Evolutionary conservation across 1,284 basidiomycete genomes (phyloP).

Genomic region (Abortiporus biennis): DNA sequence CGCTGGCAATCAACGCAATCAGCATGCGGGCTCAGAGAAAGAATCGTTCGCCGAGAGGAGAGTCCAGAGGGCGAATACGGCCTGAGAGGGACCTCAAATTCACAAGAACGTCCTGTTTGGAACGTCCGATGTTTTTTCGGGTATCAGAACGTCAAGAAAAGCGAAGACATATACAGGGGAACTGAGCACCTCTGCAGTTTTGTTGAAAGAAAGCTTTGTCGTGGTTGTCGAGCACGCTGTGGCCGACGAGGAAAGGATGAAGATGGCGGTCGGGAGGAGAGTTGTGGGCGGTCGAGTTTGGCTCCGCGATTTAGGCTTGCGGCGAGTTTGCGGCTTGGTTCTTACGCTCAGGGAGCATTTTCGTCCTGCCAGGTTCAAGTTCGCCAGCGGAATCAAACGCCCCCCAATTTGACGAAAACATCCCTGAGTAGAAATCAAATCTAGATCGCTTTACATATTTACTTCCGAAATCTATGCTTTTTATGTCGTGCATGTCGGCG

Average conservation of each 20-base stretch:
- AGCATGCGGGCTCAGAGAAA: slow-evolving; percentile 6
- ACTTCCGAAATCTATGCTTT: no score
- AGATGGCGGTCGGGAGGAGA: slow-evolving; percentile 6
- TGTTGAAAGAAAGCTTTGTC: background rate
- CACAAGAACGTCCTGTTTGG: background rate
- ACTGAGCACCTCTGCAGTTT: background rate
- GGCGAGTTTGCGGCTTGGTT: no score
- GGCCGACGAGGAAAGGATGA: slow-evolving; percentile 14
- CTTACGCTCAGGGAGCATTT: no score
- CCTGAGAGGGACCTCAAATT: background rate
- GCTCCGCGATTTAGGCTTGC: no score
- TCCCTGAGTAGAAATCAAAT: no score
- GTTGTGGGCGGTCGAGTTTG: no score
- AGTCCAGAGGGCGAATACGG: background rate
- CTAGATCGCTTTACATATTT: no score
- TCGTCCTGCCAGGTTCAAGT: no score
- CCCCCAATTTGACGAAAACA: no score
- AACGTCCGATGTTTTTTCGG: background rate
- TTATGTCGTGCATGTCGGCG: no score
- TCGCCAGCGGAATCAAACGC: no score
- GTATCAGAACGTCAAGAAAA: background rate
- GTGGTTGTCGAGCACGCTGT: slow-evolving; percentile 3
- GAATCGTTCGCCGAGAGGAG: background rate
- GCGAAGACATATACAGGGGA: no score
- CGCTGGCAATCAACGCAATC: slow-evolving; percentile 7